These are phyloP conservation scores for Periconia macrospinosa DNA, from an alignment of 2,329 filamentous ascomycete genomes.

Conservation along the genomic window DNA sequence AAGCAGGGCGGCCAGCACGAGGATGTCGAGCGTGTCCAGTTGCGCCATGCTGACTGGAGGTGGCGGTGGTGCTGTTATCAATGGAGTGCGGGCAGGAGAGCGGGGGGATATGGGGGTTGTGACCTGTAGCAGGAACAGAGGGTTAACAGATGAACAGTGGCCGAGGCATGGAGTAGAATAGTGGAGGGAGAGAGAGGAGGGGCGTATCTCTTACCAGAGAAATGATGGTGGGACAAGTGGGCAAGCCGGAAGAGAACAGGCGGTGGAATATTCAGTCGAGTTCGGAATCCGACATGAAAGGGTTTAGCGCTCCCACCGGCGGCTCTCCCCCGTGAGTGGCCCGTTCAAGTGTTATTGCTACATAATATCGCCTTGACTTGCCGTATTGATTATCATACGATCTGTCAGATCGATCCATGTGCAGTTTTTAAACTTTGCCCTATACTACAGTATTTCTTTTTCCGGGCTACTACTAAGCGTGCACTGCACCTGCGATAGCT, in stretches of 20 bases:
- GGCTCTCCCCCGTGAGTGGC: too few relatives aligned
- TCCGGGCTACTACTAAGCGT: too few relatives aligned
- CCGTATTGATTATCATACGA: too few relatives aligned
- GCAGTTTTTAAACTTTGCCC: too few relatives aligned
- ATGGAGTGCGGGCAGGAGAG: constrained; percentile 14
- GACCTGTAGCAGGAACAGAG: constrained; percentile 5
- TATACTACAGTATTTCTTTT: too few relatives aligned
- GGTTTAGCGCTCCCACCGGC: neutral
- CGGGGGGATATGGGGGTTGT: constrained; percentile 8
- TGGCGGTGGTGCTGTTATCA: too few relatives aligned
- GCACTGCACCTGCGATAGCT: too few relatives aligned
- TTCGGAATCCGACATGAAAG: neutral
- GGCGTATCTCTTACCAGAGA: constrained; percentile 9
- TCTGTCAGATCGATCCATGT: too few relatives aligned
- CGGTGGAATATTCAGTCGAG: constrained; percentile 18
- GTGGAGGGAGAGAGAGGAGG: constrained; percentile 16
- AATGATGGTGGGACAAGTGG: constrained; percentile 1
- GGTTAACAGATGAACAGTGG: neutral
- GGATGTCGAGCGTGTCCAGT: constrained; percentile 91
- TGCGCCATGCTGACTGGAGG: constrained; percentile 73
- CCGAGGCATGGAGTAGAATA: constrained; percentile 11
- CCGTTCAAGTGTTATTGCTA: too few relatives aligned
- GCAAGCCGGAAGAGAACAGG: constrained; percentile 26
- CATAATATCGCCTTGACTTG: too few relatives aligned
- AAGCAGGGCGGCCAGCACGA: constrained; percentile 85